A percentile compares a stretch with the other conserved stretches of the same genome.
Conservation (phyloP, 78 protist genomes). For the Dictyostelium purpureum region DNA sequence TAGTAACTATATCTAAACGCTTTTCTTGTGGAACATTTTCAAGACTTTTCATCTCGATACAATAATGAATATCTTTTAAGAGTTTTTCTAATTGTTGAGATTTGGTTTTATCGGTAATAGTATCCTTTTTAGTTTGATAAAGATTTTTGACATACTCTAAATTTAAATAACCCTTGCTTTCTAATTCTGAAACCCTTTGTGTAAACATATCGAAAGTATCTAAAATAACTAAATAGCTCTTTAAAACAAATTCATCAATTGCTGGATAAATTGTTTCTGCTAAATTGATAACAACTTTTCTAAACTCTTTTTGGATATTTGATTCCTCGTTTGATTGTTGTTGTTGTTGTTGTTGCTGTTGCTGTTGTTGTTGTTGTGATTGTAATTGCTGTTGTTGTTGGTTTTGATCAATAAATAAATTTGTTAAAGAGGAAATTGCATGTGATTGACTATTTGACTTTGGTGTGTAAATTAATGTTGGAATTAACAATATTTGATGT, state of each 20-base stretch:
- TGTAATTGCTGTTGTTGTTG: background rate
- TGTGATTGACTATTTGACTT: background rate
- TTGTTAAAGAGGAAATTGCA: background rate
- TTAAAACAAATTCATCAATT: slow-evolving; percentile 50
- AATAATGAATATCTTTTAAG: slow-evolving; percentile 53
- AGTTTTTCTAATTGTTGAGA: slow-evolving; percentile 23
- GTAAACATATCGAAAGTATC: slow-evolving; percentile 30
- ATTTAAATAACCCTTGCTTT: slow-evolving; percentile 10
- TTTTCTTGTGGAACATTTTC: slow-evolving; percentile 32
- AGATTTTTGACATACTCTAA: background rate
- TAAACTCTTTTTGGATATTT: slow-evolving; percentile 2
- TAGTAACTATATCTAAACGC: slow-evolving; percentile 52
- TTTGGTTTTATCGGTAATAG: background rate
- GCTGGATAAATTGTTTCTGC: slow-evolving; percentile 24
- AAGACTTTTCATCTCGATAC: slow-evolving; percentile 36
- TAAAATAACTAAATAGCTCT: slow-evolving; percentile 42
- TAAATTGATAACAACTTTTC: background rate
- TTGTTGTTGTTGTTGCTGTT: background rate
- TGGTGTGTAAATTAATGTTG: slow-evolving; percentile 2
- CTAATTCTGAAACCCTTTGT: background rate
- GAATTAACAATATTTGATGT: slow-evolving; percentile 7
- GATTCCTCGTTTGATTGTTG: background rate
- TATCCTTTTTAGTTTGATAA: background rate
- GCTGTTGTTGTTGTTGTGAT: background rate
- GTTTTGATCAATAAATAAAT: background rate